These are phyloP conservation scores for Rhodotorula sp. DNA, from an alignment of 1,284 basidiomycete genomes.

Conservation along the genomic window DNA sequence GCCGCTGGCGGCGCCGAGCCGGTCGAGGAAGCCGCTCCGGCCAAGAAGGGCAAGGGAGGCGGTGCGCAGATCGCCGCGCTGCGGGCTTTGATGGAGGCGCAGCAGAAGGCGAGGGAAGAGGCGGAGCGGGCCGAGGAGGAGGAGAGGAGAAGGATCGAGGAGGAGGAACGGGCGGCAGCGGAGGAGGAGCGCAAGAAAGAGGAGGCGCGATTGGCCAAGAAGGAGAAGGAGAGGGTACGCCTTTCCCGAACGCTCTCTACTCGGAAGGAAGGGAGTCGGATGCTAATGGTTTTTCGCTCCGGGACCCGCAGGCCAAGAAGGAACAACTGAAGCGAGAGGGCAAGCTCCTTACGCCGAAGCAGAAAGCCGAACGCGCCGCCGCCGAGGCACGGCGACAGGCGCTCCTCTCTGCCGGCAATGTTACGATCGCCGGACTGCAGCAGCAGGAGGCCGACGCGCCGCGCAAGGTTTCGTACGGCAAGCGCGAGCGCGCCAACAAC, in stretches of 20 bases:
- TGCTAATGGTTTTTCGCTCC: neutral
- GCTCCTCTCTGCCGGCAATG: constrained; percentile 75
- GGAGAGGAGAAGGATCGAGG: constrained; percentile 64
- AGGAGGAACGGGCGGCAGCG: constrained; percentile 60
- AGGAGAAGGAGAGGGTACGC: constrained; percentile 83
- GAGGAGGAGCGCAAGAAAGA: constrained; percentile 58
- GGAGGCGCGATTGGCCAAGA: constrained; percentile 79
- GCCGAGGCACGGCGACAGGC: constrained; percentile 91
- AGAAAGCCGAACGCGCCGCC: constrained; percentile 88
- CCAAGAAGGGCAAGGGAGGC: constrained; percentile 39
- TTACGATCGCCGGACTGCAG: constrained; percentile 79
- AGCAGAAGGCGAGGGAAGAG: constrained; percentile 79
- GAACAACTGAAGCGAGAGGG: constrained; percentile 88
- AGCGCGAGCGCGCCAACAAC: constrained; percentile 61
- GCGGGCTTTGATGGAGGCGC: constrained; percentile 79
- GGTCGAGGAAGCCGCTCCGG: constrained; percentile 40
- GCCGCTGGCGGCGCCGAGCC: constrained; percentile 39
- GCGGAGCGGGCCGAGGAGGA: constrained; percentile 66
- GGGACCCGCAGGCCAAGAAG: constrained; percentile 65
- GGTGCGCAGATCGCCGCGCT: constrained; percentile 42
- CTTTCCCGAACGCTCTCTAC: no score
- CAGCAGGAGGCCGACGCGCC: constrained; percentile 56
- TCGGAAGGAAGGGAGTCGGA: neutral
- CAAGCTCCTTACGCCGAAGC: constrained; percentile 85
- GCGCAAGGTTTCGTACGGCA: constrained; percentile 76